phyloP scores from a whole-genome alignment of 192 early-diverging fungal genomes.

The Coemansia erecta region DNA sequence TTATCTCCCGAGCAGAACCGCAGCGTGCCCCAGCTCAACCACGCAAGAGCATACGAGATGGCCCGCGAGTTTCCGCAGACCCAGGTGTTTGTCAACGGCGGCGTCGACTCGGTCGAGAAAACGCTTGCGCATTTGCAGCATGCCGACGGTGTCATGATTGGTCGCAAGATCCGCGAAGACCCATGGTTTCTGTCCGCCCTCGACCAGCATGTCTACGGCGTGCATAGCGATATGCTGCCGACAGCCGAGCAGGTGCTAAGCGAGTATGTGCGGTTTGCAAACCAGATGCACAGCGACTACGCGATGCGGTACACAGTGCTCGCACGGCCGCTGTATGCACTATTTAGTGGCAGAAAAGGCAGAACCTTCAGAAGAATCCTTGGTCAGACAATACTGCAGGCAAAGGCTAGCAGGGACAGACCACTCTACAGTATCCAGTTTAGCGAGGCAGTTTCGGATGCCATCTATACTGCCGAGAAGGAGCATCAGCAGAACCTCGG shows the following conservation, averaged over 20 bases:
- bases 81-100: conserved; percentile 65
- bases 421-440: conserved; percentile 1
- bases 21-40: conserved; percentile 61
- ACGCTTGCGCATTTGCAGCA: conserved; percentile 48
- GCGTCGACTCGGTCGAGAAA: conserved; percentile 55
- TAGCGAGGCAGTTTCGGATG: conserved; percentile 9
- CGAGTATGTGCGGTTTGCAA: conserved; percentile 31
- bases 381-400: conserved; percentile 1
- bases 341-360: conserved; percentile 39
- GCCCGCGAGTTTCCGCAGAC: conserved; percentile 56
- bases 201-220: conserved; percentile 47
- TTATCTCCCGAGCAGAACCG: conserved; percentile 69
- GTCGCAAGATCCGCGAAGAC: conserved; percentile 64
- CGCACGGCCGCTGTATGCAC: conserved; percentile 31
- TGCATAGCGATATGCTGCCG: conserved; percentile 10
- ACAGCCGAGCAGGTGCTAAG: conserved; percentile 9
- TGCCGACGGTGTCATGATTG: conserved; percentile 71
- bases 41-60: conserved; percentile 59
- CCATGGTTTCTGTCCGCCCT: conserved; percentile 65
- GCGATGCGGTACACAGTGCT: conserved; percentile 40
- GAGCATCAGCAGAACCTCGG: conserved; percentile 1
- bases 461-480: conserved; percentile 3
- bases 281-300: conserved; percentile 19
- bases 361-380: conserved; percentile 24
- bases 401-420: background rate